Base-by-base conservation (phyloP, 2,329 filamentous ascomycete species). In the Colletotrichum chrysophilum region DNA sequence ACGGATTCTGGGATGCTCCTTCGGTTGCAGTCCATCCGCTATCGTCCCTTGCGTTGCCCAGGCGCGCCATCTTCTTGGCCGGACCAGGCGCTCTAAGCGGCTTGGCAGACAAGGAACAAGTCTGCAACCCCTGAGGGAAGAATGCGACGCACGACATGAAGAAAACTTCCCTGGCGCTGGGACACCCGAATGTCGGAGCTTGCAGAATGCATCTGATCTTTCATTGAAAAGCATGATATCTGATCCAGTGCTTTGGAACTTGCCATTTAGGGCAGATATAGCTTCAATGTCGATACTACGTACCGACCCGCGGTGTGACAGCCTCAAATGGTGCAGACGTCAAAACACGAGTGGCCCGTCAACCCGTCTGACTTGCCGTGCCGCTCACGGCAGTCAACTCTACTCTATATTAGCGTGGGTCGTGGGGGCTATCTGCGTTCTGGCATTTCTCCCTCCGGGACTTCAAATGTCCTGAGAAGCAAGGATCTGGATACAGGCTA, bases 101-200 rank as follows among this genome's bases (percentile, higher is more conserved):
- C 69, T 71, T 71, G 69, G 69, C 69, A 43, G 61, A 66, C 69
- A 65, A 66, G 69, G 69, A 65, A 61, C 55, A 48, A 21, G 26
- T 61, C 21, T 60, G 67, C 36, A 36, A 66, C 69, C 69, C 69
- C 69, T 71, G 60, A 66, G 30, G 43, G 14, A 66, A 43, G 66
- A 66, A 61, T 71, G 60, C 48, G 28, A 71, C 69, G 69, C 69
- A 66, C 60, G 69, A 66, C 32, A 66, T 71, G 69, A 71, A 61
- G 12, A 58, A 58, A 48, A 28, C 21, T 52, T 43, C 36, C 58
- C 38, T 55, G 26, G 48, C 32, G 28, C 43, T 65, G 43, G 30
- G 5, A 36, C 16, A 26, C 13, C 58, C 38, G 43, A 56, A 43
- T 8, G 7, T 13, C 26, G 26, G 28, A 61, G 18, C 21, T 24